These are phyloP conservation scores for Sporobolomyces pararoseus DNA, from an alignment of 768 basidiomycete species.

Conservation along the genomic window DNA sequence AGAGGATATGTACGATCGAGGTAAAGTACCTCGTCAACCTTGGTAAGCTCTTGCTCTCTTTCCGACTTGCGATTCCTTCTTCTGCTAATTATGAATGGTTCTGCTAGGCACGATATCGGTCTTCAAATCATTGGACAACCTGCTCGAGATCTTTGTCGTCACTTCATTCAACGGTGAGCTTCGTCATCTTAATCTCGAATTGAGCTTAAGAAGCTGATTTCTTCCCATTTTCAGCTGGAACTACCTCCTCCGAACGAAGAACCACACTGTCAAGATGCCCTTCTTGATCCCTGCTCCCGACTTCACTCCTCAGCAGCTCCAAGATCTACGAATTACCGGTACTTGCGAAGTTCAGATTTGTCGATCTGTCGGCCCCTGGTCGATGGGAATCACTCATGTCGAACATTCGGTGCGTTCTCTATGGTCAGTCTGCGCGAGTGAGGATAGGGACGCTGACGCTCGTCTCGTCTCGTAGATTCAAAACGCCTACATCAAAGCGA, in stretches of 20 bases:
- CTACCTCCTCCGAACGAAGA: constrained; percentile 87
- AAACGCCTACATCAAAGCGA: constrained; percentile 57
- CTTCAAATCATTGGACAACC: constrained; percentile 96
- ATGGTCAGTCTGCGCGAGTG: not conserved
- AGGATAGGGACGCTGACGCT: not conserved
- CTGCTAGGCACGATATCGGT: constrained; percentile 84
- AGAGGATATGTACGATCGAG: constrained; percentile 91
- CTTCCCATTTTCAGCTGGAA: constrained; percentile 69
- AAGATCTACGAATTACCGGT: constrained; percentile 76
- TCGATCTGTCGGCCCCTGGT: constrained; percentile 93
- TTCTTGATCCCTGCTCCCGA: constrained; percentile 91
- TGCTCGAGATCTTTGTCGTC: constrained; percentile 85
- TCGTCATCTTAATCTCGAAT: not conserved
- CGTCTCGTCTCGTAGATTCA: constrained; percentile 20
- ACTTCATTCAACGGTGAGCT: constrained; percentile 81
- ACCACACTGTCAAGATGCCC: constrained; percentile 86
- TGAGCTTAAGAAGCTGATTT: constrained; percentile 4
- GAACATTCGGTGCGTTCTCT: constrained; percentile 69
- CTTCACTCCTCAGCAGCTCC: constrained; percentile 74
- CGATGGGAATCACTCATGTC: constrained; percentile 78
- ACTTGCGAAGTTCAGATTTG: constrained; percentile 97
- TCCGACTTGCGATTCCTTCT: too few species aligned
- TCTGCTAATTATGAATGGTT: not conserved
- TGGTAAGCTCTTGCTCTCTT: constrained; percentile 59
- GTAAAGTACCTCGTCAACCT: constrained; percentile 87